Base-by-base conservation (phyloP, 2,329 filamentous ascomycete species). In the Pezicula radicicola region DNA sequence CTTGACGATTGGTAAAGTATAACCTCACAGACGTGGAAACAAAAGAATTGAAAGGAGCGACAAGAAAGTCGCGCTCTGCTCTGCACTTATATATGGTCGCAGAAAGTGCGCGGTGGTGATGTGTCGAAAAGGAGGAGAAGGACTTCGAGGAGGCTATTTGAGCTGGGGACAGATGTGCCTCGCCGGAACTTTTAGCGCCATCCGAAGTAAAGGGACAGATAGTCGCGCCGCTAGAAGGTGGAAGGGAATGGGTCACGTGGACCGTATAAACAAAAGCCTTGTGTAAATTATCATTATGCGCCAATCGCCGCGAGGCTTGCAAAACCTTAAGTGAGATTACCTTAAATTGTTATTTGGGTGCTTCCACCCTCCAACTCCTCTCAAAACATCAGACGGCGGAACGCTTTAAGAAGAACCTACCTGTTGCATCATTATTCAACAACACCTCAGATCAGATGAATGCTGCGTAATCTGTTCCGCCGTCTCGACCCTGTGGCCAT, bases 11-110 rank as follows among this genome's bases (percentile, higher is more conserved):
- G 63, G 55, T 58, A 54, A 59, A 53, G 57, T 52, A 60, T 59
- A 65, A 64, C 66, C 62, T 67, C 64, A 65, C 65, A 65, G 60
- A 69, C 60, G 64, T 65, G 59, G 62, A 65, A 65, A 62, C 63
- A 60, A 61, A 60, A 63, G 50, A 58, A 53, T 48, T 56, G 55
- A 59, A 66, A 63, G 61, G 60, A 64, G 58, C 51, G 63, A 61
- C 59, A 50, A 53, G 53, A 48, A 54, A 56, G 59, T 49, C 40
- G 55, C 55, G 55, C 55, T 56, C 57, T 52, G 52, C 51, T 63
- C 63, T 62, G 60, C 57, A 49, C 57, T 53, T 60, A 46, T 61
- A 18, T 46, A 51, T 19, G 19, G 33, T 57, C 52, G 61, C 60
- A 63, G 61, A 55, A 52, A 54, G 56, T 53, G 56, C 55, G 59